Base-by-base conservation (phyloP, 202 grass and related monocot genomes). In the Alloteropsis angusta region DNA sequence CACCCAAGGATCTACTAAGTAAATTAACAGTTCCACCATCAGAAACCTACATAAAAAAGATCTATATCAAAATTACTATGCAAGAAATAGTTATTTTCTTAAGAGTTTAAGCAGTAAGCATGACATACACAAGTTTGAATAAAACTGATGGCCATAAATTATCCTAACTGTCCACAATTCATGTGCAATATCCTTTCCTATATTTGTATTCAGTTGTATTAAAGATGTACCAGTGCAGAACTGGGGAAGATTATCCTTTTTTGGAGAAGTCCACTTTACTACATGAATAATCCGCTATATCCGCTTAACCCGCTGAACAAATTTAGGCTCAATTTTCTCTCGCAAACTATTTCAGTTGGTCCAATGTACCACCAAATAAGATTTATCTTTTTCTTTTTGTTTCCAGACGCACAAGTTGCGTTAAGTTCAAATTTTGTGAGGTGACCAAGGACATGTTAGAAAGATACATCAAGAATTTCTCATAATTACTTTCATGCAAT, bases 11-110 rank as follows among this genome's bases (percentile, higher is more conserved):
- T 87, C 87, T 88, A 89, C 95, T 98, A 43, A 93, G 79, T 37
- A 98, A 92, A 79, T 98, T 98, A 66, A 98, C 76, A 8, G 91
- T 91, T 80, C 92, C 93, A 78, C 52, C 81, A 83, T 95, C 92
- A 74, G 94, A 92, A 34, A 87, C 88, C 95, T 98, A 85, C 87
- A 80, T 2, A 80, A 78, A 79, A 68, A 77, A 72, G 32, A 68
- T 68, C 4, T 72, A 84, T 74, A 49, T 28, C 5, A 61, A 32
- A 63, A 87, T 34, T 65, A 32, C 19, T 64, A 47, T n/a, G 26
- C 19, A 75, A 70, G 8, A 52, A 41, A 60, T 26, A 32, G 68
- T 15, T 70, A 60, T 47, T 14, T 52, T 35, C 18, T 34, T 63
- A 75, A 72, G 16, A 79, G 36, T 42, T 38, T 9, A 76, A 80